These are phyloP conservation scores for Bryoerythrophyllum caledonicum DNA, from an alignment of 225 moss, liverwort and hornwort species.

Conservation along the genomic window DNA sequence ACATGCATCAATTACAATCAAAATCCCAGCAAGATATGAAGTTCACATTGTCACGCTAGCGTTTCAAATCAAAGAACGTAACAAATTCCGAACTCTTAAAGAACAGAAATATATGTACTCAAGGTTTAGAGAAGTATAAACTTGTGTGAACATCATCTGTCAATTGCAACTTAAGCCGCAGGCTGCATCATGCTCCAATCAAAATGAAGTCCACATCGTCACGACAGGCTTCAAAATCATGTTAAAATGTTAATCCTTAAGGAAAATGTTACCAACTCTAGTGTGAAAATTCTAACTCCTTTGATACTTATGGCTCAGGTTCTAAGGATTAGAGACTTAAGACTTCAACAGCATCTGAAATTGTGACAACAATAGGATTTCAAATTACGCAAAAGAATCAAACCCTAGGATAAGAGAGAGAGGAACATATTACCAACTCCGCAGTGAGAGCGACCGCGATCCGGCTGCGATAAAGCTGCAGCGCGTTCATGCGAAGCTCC, in stretches of 20 bases:
- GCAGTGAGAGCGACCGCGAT: constrained; percentile 68
- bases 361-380: too few relatives aligned
- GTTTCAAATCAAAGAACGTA: too few relatives aligned
- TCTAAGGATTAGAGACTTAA: background rate
- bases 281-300: constrained; percentile 3
- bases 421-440: constrained; percentile 66
- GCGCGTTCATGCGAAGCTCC: constrained; percentile 59
- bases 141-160: too few relatives aligned
- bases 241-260: too few relatives aligned
- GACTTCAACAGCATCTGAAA: constrained; percentile 21
- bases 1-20: constrained; percentile 4
- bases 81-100: too few relatives aligned
- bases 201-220: background rate
- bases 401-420: background rate
- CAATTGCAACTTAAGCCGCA: too few relatives aligned
- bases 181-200: too few relatives aligned
- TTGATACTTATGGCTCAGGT: background rate
- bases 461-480: constrained; percentile 72
- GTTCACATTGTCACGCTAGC: too few relatives aligned
- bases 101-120: too few relatives aligned
- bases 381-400: background rate
- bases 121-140: too few relatives aligned
- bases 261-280: too few relatives aligned
- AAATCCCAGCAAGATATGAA: background rate
- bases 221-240: background rate